Conservation (phyloP, 495 filamentous ascomycete species). For the Daldinia loculata region DNA sequence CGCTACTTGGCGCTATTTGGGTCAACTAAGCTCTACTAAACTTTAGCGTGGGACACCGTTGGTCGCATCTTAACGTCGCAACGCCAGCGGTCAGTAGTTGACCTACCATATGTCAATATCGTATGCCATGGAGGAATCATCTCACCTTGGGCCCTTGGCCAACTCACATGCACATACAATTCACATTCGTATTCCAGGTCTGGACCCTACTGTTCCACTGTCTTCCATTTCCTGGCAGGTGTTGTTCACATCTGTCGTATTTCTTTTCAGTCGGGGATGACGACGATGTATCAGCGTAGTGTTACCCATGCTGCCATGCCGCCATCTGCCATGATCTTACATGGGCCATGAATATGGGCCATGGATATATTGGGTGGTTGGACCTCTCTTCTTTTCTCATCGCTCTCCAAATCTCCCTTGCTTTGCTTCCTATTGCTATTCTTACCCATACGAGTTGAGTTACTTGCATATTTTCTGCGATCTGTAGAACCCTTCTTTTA, state of each 20-base stretch:
- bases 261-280: conserved; percentile 24
- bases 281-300: conserved; percentile 28
- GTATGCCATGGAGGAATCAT: background rate
- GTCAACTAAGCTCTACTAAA: conserved; percentile 16
- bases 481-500: conserved; percentile 16
- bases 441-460: conserved; percentile 12
- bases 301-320: background rate
- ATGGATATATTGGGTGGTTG: conserved; percentile 44
- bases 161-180: background rate
- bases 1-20: conserved; percentile 29
- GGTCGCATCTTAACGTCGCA: conserved; percentile 1
- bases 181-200: background rate
- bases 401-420: conserved; percentile 12
- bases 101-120: background rate
- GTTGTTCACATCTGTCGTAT: background rate
- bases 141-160: background rate
- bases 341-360: conserved; percentile 24
- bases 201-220: conserved; percentile 28
- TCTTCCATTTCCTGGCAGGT: conserved; percentile 8
- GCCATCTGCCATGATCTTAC: conserved; percentile 13
- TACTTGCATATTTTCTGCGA: conserved; percentile 37
- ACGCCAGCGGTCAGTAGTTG: background rate
- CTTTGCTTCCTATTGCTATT: conserved; percentile 4
- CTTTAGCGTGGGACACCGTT: conserved; percentile 1
- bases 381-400: conserved; percentile 19